Percentiles rank a stretch among this genome's conserved stretches.
These are phyloP conservation scores for Fusarium sp. DNA, from an alignment of 2,329 filamentous ascomycete genomes.

Conservation along the genomic window DNA sequence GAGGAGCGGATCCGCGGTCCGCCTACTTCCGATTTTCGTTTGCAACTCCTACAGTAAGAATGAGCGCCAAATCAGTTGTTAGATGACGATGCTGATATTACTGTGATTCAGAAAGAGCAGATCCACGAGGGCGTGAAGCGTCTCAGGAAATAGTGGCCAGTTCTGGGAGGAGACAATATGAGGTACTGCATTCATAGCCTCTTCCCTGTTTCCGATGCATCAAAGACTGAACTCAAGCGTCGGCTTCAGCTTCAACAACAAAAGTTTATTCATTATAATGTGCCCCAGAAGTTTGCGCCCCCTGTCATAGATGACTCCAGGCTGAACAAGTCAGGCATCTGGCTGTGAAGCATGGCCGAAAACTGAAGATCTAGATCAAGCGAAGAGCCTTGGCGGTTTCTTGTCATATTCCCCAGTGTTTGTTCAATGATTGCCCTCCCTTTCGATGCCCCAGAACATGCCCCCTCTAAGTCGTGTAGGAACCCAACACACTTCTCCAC, in stretches of 20 bases:
- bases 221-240: not conserved
- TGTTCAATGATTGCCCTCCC: not conserved
- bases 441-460: not conserved
- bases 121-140: not conserved
- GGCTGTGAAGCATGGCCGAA: not conserved
- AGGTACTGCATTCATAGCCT: not conserved
- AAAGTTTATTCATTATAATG: not conserved
- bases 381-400: not conserved
- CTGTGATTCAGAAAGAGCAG: not conserved
- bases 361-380: not conserved
- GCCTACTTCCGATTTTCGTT: not conserved
- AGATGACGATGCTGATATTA: not conserved
- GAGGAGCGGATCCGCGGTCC: not conserved
- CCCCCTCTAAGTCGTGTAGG: not conserved
- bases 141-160: not conserved
- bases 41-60: not conserved
- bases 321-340: not conserved
- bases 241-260: not conserved
- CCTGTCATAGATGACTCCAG: not conserved
- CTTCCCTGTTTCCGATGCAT: not conserved
- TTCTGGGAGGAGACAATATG: not conserved
- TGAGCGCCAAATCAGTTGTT: too few relatives aligned
- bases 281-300: not conserved
- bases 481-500: not conserved
- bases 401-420: not conserved